Conservation (phyloP, 1,284 basidiomycete species). For the Vanrija pseudolonga region DNA sequence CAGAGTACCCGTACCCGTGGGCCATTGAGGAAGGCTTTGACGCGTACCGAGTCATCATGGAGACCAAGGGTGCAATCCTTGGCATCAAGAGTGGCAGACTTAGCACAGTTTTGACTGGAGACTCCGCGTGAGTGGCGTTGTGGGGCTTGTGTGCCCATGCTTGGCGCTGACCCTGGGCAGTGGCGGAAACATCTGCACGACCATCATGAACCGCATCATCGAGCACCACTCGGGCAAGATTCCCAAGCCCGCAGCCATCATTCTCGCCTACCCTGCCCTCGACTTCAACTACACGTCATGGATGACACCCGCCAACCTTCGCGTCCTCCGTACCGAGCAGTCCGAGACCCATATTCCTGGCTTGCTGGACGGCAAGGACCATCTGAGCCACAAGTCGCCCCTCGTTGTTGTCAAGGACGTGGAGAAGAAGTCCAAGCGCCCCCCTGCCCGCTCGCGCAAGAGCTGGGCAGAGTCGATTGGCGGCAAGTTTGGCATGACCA, state of each 20-base stretch:
- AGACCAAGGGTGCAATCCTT: slow-evolving; percentile 72
- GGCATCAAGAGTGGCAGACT: slow-evolving; percentile 70
- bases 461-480: slow-evolving; percentile 53
- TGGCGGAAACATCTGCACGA: slow-evolving; percentile 77
- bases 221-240: slow-evolving; percentile 58
- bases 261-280: slow-evolving; percentile 67
- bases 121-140: slow-evolving; percentile 73
- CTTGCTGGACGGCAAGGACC: slow-evolving; percentile 77
- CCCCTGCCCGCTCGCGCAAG: slow-evolving; percentile 20
- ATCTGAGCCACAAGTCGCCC: slow-evolving; percentile 78
- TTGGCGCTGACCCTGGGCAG: slow-evolving; percentile 51
- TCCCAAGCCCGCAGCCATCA: slow-evolving; percentile 68
- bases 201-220: slow-evolving; percentile 75
- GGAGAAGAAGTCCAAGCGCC: slow-evolving; percentile 17
- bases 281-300: slow-evolving; percentile 98
- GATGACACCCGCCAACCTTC: slow-evolving; percentile 87
- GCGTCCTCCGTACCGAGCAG: slow-evolving; percentile 73
- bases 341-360: slow-evolving; percentile 61
- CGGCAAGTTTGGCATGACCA: slow-evolving; percentile 23
- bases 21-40: slow-evolving; percentile 94
- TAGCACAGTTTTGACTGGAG: slow-evolving; percentile 73
- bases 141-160: not conserved
- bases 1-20: slow-evolving; percentile 93
- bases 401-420: slow-evolving; percentile 77
- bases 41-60: slow-evolving; percentile 73